Evolutionary conservation across 2,329 filamentous ascomycete species (phyloP).

Genomic region (Penicillium sp.): DNA sequence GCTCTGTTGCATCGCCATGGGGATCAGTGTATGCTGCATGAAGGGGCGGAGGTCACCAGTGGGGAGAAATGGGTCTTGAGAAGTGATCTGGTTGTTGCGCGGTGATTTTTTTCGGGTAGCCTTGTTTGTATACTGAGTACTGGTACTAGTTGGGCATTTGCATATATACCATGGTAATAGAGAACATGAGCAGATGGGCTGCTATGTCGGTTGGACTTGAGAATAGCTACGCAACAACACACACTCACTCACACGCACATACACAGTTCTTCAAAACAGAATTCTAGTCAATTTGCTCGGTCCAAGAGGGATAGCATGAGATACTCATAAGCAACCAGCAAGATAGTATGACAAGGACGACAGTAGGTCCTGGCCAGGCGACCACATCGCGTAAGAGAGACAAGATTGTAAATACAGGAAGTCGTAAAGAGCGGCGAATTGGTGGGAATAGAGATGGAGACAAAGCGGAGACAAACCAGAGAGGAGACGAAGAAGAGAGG

Average conservation of each 20-base stretch:
- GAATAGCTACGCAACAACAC: too few species aligned
- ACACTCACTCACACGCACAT: too few species aligned
- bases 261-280: background rate
- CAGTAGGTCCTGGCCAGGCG: constrained; percentile 21
- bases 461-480: constrained; percentile 6
- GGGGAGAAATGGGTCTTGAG: constrained; percentile 92
- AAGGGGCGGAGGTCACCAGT: constrained; percentile 75
- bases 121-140: background rate
- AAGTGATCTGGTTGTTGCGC: constrained; percentile 68
- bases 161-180: background rate
- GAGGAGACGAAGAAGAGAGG: background rate
- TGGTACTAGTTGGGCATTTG: too few species aligned
- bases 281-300: constrained; percentile 25
- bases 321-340: constrained; percentile 14
- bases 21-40: constrained; percentile 85
- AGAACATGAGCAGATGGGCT: background rate
- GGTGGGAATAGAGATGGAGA: constrained; percentile 12
- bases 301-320: constrained; percentile 2
- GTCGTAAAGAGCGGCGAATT: constrained; percentile 25
- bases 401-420: constrained; percentile 28
- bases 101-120: constrained; percentile 24
- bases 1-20: constrained; percentile 87
- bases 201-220: background rate
- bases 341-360: constrained; percentile 27
- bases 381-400: constrained; percentile 16